phyloP scores from a whole-genome alignment of 768 basidiomycete species.

The Pleurotus ostreatus region DNA sequence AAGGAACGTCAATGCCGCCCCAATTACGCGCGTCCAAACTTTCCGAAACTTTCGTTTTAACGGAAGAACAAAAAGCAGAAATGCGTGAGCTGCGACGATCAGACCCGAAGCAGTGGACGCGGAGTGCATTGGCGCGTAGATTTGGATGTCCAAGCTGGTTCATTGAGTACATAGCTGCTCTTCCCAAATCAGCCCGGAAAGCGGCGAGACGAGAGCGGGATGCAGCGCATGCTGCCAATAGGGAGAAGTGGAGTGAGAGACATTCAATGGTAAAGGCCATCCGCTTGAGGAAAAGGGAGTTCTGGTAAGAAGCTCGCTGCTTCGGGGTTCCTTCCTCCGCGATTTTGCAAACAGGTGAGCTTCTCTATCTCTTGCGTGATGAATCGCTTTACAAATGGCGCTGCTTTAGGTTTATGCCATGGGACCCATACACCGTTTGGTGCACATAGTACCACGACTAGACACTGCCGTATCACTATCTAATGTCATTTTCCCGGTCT shows the following conservation, averaged over 20 bases:
- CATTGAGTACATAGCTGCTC: slow-evolving; percentile 59
- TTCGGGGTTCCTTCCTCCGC: too few relatives aligned
- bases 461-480: not conserved
- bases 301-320: slow-evolving; percentile 50
- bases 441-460: not conserved
- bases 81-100: slow-evolving; percentile 54
- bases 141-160: slow-evolving; percentile 72
- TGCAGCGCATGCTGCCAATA: slow-evolving; percentile 37
- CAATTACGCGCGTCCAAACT: slow-evolving; percentile 37
- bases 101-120: slow-evolving; percentile 58
- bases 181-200: slow-evolving; percentile 48
- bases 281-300: slow-evolving; percentile 58
- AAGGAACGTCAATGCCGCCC: slow-evolving; percentile 39
- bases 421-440: too few relatives aligned
- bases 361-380: too few relatives aligned
- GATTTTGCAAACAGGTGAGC: too few relatives aligned
- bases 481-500: not conserved
- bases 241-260: slow-evolving; percentile 69
- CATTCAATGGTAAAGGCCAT: slow-evolving; percentile 61
- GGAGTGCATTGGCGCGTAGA: slow-evolving; percentile 65
- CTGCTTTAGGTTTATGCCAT: too few relatives aligned
- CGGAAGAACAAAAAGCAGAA: slow-evolving; percentile 48
- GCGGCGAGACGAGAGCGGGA: slow-evolving; percentile 40
- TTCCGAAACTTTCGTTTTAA: slow-evolving; percentile 33
- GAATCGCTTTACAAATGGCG: too few relatives aligned